A percentile compares a stretch with the other conserved stretches of the same genome.
These are phyloP conservation scores for Cladophialophora exuberans DNA, from an alignment of 2,329 filamentous ascomycete genomes.

Conservation along the genomic window DNA sequence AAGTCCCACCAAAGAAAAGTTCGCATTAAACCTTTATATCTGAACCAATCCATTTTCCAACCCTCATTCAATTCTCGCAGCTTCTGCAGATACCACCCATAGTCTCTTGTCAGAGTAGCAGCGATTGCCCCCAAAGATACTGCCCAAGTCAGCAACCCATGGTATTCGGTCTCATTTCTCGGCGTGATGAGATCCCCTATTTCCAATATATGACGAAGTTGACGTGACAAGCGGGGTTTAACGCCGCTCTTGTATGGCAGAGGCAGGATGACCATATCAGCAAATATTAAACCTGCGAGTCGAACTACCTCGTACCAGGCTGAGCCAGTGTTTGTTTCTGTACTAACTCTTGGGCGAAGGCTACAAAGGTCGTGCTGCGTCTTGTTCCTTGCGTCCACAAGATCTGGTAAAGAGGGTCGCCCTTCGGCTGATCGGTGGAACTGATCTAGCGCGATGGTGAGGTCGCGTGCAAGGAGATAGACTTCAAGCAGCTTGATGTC, in stretches of 20 bases:
- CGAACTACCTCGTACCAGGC: neutral
- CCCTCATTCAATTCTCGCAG: neutral
- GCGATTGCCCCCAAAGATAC: neutral
- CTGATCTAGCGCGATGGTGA: slow-evolving; percentile 1
- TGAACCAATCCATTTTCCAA: neutral
- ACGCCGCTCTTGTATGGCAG: slow-evolving; percentile 1
- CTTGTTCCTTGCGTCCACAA: neutral
- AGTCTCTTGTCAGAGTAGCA: neutral
- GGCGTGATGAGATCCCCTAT: neutral
- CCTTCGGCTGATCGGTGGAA: neutral
- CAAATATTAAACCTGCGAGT: neutral
- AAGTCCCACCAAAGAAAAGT: slow-evolving; percentile 8
- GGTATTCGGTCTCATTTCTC: neutral
- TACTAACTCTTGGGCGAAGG: neutral
- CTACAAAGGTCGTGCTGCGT: neutral
- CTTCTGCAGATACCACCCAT: neutral
- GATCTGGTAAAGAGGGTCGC: neutral
- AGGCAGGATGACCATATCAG: neutral
- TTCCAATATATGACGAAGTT: neutral
- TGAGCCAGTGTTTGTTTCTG: neutral
- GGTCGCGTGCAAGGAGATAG: neutral
- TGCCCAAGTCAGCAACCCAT: neutral
- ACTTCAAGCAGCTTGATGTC: neutral
- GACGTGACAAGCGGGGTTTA: neutral
- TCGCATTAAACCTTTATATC: neutral